Conservation (phyloP, 768 basidiomycete species). For the Boletus subparvulus region DNA sequence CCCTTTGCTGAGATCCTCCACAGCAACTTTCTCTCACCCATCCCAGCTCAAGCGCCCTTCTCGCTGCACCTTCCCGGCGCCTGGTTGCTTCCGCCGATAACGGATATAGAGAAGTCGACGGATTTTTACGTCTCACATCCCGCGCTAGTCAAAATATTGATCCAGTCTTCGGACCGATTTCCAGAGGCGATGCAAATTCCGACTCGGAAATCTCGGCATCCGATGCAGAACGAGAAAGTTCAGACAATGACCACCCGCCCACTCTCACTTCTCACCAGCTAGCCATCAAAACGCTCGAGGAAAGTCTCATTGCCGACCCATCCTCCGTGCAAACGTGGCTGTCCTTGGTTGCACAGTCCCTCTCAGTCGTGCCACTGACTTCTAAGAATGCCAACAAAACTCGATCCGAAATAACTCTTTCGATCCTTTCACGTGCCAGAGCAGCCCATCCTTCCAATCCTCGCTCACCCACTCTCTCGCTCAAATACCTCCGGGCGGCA, state of each 20-base stretch:
- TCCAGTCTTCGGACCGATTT: conserved; percentile 55
- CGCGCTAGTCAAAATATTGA: conserved; percentile 32
- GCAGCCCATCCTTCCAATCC: conserved; percentile 51
- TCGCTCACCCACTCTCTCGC: conserved; percentile 49
- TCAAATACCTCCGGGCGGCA: conserved; percentile 68
- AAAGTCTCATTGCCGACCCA: conserved; percentile 50
- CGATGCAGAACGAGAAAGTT: conserved; percentile 32
- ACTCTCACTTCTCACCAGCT: conserved; percentile 56
- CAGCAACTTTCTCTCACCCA: conserved; percentile 58
- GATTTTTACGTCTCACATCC: conserved; percentile 60
- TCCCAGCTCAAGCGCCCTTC: conserved; percentile 50
- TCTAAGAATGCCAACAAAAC: conserved; percentile 70
- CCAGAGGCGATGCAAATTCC: conserved; percentile 25
- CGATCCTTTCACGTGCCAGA: conserved; percentile 66
- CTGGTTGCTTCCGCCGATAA: conserved; percentile 40
- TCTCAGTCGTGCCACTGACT: conserved; percentile 57
- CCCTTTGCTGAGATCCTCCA: conserved; percentile 3
- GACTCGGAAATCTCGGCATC: conserved; percentile 39
- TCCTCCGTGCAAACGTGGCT: conserved; percentile 60
- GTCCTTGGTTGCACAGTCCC: conserved; percentile 57
- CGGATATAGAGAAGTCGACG: conserved; percentile 64
- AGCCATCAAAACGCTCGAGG: conserved; percentile 58
- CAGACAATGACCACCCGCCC: conserved; percentile 35
- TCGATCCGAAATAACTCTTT: conserved; percentile 68
- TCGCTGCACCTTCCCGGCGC: conserved; percentile 50